Base-by-base conservation (phyloP, 2,329 filamentous ascomycete species). In the Pseudopyrenochaeta lycopersici region DNA sequence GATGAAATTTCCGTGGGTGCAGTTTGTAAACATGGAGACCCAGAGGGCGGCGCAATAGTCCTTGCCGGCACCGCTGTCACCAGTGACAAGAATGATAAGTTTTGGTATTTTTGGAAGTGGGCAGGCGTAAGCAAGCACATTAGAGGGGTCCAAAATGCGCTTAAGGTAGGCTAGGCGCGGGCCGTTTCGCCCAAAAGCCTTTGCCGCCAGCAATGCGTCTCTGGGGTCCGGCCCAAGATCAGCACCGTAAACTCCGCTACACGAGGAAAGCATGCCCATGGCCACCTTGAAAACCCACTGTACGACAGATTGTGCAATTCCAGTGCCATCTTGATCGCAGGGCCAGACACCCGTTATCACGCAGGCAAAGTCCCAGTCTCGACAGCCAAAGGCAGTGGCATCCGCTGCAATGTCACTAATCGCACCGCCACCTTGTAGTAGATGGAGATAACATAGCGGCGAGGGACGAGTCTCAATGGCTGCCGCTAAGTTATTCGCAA, bases 351-450 rank as follows among this genome's bases (percentile, higher is more conserved):
- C 85, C 4, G 85, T 88, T 36, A 89, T 65, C 4, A 88, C 83
- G 60, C 86, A 89, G 40, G 85, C 86, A 74, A 83, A 88, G 29
- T 84, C 78, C 86, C 85, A 89, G 67, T 85, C 79, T 71, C 86
- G 82, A 75, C 82, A 87, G 39, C 86, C 85, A 49, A 89, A 88
- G 46, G 86, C 85, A 52, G 82, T 84, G 21, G 76, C 78, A 56
- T 81, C 70, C 4, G 72, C 56, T 1, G 72, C 62, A 14, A 82
- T 59, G 21, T 86, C 76, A 38, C 60, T n/a, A 38, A 85, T 68
- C 0, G 80, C 81, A 56, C 81, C 83, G 6, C 85, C 84, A 15
- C 85, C 85, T 36, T 88, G 86, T 7, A 88, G 72, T 4, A 89
- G 81, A 77, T 88, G 85, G 43, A 88, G 71, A 73, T 89, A 88